A percentile compares a stretch with the other conserved stretches of the same genome.
These are phyloP conservation scores for Zhuliangozyma blackwelliae DNA, from an alignment of 1,139 yeast genomes.

Conservation along the genomic window DNA sequence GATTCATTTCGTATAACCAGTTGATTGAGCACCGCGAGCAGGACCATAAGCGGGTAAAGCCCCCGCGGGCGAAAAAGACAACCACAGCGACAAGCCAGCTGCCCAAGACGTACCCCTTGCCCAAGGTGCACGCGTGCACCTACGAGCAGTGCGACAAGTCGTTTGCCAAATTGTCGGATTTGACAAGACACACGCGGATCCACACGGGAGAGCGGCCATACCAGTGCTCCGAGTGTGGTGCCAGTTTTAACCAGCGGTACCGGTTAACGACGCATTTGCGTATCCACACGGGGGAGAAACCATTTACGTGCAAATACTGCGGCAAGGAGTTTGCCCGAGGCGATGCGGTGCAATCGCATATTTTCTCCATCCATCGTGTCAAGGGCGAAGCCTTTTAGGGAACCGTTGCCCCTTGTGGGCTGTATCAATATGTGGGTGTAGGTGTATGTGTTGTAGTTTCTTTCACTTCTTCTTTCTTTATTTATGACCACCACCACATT, in stretches of 20 bases:
- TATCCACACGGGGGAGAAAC: conserved; percentile 26
- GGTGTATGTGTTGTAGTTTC: too few relatives aligned
- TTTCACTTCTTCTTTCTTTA: too few relatives aligned
- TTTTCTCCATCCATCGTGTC: conserved; percentile 15
- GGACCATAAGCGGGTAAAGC: conserved; percentile 5
- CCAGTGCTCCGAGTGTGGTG: conserved; percentile 18
- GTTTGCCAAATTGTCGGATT: conserved; percentile 20
- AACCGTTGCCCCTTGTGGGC: too few relatives aligned
- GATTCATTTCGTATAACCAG: conserved; percentile 11
- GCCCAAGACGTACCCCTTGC: conserved; percentile 2
- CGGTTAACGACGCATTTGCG: conserved; percentile 24
- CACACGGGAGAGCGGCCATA: conserved; percentile 27
- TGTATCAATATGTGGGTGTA: too few relatives aligned
- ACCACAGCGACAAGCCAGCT: background rate
- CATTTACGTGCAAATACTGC: conserved; percentile 21
- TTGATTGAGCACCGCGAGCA: conserved; percentile 9
- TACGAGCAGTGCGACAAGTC: conserved; percentile 15
- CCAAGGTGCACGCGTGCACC: conserved; percentile 17
- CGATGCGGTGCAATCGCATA: conserved; percentile 24
- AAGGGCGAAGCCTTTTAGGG: conserved; percentile 12
- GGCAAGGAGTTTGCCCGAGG: conserved; percentile 24
- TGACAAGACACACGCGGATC: conserved; percentile 20
- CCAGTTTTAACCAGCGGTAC: conserved; percentile 22
- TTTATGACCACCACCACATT: too few relatives aligned
- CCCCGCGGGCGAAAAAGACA: background rate